These are phyloP conservation scores for Penicillium paneum DNA, from an alignment of 2,329 filamentous ascomycete genomes.

Conservation along the genomic window DNA sequence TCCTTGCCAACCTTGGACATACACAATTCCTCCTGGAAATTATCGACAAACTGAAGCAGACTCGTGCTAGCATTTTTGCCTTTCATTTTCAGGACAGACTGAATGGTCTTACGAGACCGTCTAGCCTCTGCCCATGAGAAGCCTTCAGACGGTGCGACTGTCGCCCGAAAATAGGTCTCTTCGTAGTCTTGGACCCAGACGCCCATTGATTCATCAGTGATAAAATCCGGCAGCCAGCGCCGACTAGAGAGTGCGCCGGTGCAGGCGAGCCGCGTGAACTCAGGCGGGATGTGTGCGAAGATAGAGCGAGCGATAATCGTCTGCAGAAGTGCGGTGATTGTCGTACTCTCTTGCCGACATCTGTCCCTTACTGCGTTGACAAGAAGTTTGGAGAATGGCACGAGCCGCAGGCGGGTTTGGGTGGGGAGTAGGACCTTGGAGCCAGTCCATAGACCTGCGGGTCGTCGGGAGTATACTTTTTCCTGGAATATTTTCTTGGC, in stretches of 20 bases:
- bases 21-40: slow-evolving; percentile 40
- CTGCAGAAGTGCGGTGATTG: slow-evolving; percentile 43
- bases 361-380: slow-evolving; percentile 30
- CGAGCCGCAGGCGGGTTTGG: slow-evolving; percentile 28
- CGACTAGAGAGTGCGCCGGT: slow-evolving; percentile 40
- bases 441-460: slow-evolving; percentile 39
- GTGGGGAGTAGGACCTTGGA: slow-evolving; percentile 23
- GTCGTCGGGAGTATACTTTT: slow-evolving; percentile 29
- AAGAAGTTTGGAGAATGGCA: slow-evolving; percentile 31
- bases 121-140: slow-evolving; percentile 38
- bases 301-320: slow-evolving; percentile 39
- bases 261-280: slow-evolving; percentile 32
- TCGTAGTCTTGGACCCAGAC: slow-evolving; percentile 38
- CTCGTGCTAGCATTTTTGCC: slow-evolving; percentile 36
- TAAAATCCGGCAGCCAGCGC: slow-evolving; percentile 33
- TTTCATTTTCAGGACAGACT: slow-evolving; percentile 23
- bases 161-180: slow-evolving; percentile 28
- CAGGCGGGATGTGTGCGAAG: slow-evolving; percentile 31
- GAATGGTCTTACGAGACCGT: slow-evolving; percentile 31
- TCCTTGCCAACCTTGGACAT: slow-evolving; percentile 38
- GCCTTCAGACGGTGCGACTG: slow-evolving; percentile 4
- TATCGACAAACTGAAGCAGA: slow-evolving; percentile 41
- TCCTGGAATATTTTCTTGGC: slow-evolving; percentile 32
- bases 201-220: slow-evolving; percentile 39
- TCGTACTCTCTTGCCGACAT: slow-evolving; percentile 40